phyloP scores from a whole-genome alignment of 305 asterid genomes.

The Fraxinus nigra region DNA sequence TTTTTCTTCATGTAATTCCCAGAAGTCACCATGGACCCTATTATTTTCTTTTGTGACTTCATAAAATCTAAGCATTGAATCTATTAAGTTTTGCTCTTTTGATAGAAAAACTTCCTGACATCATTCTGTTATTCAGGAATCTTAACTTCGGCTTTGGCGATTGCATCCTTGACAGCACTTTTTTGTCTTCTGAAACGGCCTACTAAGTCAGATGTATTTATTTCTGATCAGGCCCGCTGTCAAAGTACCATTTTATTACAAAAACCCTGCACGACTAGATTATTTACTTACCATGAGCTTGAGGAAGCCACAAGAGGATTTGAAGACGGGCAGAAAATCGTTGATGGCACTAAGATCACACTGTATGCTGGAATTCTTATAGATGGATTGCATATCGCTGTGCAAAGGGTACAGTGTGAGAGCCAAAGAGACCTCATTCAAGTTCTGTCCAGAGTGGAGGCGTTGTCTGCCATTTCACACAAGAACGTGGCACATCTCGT shows the following conservation, averaged over 20 bases:
- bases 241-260: conserved; percentile 32
- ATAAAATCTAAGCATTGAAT: not conserved
- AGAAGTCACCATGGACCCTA: not conserved
- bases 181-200: conserved; percentile 45
- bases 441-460: conserved; percentile 43
- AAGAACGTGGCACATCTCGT: conserved; percentile 47
- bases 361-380: conserved; percentile 44
- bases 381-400: conserved; percentile 44
- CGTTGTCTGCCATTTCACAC: conserved; percentile 46
- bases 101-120: not conserved
- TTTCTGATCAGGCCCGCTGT: conserved; percentile 30
- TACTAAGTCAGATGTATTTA: conserved; percentile 32
- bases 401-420: conserved; percentile 45
- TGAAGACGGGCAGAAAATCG: conserved; percentile 37
- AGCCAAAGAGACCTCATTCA: conserved; percentile 35
- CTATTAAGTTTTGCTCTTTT: not conserved
- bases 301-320: conserved; percentile 68
- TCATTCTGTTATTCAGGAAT: conserved; percentile 43
- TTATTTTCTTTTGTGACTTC: not conserved
- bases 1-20: not conserved
- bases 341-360: conserved; percentile 27
- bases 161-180: conserved; percentile 44
- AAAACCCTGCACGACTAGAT: conserved; percentile 33
- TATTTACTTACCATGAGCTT: conserved; percentile 57
- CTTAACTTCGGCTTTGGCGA: conserved; percentile 42